A percentile compares a stretch with the other conserved stretches of the same genome.
Conservation (phyloP, 2,329 filamentous ascomycete genomes). For the Drechslera avenae region DNA sequence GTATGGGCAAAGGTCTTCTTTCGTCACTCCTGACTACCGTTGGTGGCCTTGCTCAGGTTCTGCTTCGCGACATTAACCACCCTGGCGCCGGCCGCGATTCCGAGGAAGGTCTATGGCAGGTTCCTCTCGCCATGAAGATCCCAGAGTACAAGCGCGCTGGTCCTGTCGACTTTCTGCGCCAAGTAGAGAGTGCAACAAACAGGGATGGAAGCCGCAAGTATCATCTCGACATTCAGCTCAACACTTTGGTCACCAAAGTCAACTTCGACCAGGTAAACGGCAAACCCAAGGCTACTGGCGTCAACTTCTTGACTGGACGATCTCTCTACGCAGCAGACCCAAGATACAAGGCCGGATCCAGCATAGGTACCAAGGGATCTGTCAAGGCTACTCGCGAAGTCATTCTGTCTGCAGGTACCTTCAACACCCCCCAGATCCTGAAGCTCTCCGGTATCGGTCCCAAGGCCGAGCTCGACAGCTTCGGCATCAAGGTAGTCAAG, state of each 20-base stretch:
- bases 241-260: slow-evolving; percentile 69
- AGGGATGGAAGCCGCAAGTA: slow-evolving; percentile 58
- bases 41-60: slow-evolving; percentile 52
- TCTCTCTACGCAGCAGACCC: slow-evolving; percentile 50
- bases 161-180: slow-evolving; percentile 60
- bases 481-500: slow-evolving; percentile 60
- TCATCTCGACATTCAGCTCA: slow-evolving; percentile 61
- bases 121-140: slow-evolving; percentile 59
- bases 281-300: slow-evolving; percentile 55
- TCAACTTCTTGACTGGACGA: slow-evolving; percentile 49
- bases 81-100: slow-evolving; percentile 53
- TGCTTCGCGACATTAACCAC: slow-evolving; percentile 59
- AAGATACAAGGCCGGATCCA: slow-evolving; percentile 22
- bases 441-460: slow-evolving; percentile 67
- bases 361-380: slow-evolving; percentile 29
- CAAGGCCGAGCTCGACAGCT: slow-evolving; percentile 55
- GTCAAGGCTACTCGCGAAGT: slow-evolving; percentile 35
- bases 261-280: slow-evolving; percentile 66
- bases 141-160: slow-evolving; percentile 54
- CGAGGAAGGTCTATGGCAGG: slow-evolving; percentile 59
- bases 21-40: slow-evolving; percentile 47
- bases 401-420: slow-evolving; percentile 55
- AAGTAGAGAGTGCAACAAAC: slow-evolving; percentile 55
- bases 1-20: slow-evolving; percentile 51
- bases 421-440: slow-evolving; percentile 68